Conservation (phyloP, 2,329 filamentous ascomycete species). For the Fusarium duplospermum region DNA sequence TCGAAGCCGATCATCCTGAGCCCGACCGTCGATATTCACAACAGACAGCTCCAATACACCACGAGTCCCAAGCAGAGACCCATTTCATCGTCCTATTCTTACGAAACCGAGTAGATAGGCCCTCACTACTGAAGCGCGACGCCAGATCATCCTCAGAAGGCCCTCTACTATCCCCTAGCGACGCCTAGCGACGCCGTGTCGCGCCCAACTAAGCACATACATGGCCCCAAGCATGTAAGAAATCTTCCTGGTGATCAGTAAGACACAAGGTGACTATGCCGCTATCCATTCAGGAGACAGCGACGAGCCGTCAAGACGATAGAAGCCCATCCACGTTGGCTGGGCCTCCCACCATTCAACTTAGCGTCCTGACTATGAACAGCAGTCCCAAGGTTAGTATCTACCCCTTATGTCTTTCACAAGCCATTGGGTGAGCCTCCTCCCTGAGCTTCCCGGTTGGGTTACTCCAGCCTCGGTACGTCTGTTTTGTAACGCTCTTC, state of each 20-base stretch:
- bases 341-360: background rate
- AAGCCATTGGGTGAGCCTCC: background rate
- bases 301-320: background rate
- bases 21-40: background rate
- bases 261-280: background rate
- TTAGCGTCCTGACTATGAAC: rapidly evolving
- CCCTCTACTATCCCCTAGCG: background rate
- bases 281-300: background rate
- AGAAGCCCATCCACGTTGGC: background rate
- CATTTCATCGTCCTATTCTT: background rate
- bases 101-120: background rate
- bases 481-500: too few species aligned
- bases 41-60: background rate
- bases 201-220: background rate
- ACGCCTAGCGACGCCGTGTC: background rate
- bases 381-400: background rate
- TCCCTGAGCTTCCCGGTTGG: background rate
- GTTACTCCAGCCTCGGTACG: background rate
- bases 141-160: background rate
- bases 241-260: background rate
- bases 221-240: background rate
- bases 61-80: background rate
- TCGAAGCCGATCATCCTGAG: background rate
- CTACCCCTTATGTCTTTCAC: background rate
- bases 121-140: background rate